These are phyloP conservation scores for Colletotrichum cordylinicola DNA, from an alignment of 2,329 filamentous ascomycete genomes.

Conservation along the genomic window DNA sequence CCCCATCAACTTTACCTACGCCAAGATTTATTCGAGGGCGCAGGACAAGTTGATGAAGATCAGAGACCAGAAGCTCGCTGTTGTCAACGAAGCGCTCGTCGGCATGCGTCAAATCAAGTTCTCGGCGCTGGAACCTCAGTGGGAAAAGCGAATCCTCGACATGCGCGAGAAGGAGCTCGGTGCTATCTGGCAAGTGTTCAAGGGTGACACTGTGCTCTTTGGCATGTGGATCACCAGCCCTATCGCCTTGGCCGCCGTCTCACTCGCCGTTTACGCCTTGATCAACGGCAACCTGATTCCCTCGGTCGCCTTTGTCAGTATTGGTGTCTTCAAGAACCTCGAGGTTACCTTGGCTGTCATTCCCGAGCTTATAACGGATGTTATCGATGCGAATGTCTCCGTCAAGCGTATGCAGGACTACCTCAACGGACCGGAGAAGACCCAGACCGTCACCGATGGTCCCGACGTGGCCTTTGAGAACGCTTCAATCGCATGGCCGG, in stretches of 20 bases:
- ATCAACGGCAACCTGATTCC: slow-evolving; percentile 68
- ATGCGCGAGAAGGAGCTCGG: slow-evolving; percentile 70
- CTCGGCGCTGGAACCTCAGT: slow-evolving; percentile 75
- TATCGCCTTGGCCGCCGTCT: slow-evolving; percentile 74
- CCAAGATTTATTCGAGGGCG: slow-evolving; percentile 67
- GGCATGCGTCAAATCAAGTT: slow-evolving; percentile 89
- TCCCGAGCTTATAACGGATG: slow-evolving; percentile 74
- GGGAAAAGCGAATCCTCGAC: slow-evolving; percentile 71
- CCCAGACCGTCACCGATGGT: slow-evolving; percentile 57
- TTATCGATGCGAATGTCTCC: slow-evolving; percentile 77
- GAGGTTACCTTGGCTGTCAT: slow-evolving; percentile 74
- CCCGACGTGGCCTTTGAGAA: slow-evolving; percentile 69
- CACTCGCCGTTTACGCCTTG: slow-evolving; percentile 71
- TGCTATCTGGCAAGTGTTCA: slow-evolving; percentile 71
- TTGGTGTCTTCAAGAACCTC: slow-evolving; percentile 76
- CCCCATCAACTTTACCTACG: slow-evolving; percentile 72
- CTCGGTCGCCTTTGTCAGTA: slow-evolving; percentile 80
- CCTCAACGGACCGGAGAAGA: slow-evolving; percentile 69
- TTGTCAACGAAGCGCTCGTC: slow-evolving; percentile 78
- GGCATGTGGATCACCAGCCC: slow-evolving; percentile 77
- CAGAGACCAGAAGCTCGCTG: slow-evolving; percentile 75
- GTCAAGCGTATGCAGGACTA: slow-evolving; percentile 75
- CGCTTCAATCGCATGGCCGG: slow-evolving; percentile 77
- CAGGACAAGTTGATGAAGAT: slow-evolving; percentile 78
- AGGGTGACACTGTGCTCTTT: slow-evolving; percentile 66